Base-by-base conservation (phyloP, 495 filamentous ascomycete genomes). In the Podospora australis region DNA sequence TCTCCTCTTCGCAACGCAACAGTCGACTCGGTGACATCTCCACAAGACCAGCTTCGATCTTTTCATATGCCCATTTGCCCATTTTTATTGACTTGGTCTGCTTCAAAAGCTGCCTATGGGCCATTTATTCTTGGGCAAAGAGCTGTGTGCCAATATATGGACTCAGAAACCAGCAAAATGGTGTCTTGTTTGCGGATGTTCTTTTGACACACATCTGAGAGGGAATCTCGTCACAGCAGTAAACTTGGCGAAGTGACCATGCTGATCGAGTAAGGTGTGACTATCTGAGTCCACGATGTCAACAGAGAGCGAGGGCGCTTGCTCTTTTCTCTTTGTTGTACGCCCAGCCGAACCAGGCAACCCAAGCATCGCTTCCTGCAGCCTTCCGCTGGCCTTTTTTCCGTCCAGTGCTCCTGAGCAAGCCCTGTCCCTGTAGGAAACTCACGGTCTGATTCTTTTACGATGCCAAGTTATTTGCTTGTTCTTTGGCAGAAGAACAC, bases 251-350 rank as follows among this genome's bases (percentile, higher is more conserved):
- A 56, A 54, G 45, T 28, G 40, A 53, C 64, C 70, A 72, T 69
- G 69, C 73, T 69, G 72, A 68, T 68, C 71, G 71, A 74, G 71
- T 74, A 69, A 69, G 67, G 65, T n/a, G n/a, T 54, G 60, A 60
- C 54, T 47, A 60, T 50, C 58, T 52, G 45, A 7, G 61, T 53
- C 59, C 57, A 50, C 59, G 62, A 60, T 56, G 55, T 54, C 58
- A 63, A 63, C 55, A 53, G 22, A 28, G 10, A 8, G 60, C 53
- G 58, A 63, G 53, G 58, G 50, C 46, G 49, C 48, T 52, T 53
- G 57, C 17, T 28, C 8, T 23, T 16, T 25, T 50, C 43, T 68
- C 68, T 74, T 72, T 71, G 68, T 71, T 69, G 58, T 63, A 65
- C 60, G 51, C 36, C 19, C 14, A 47, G 39, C 46, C 45, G 55